Evolutionary conservation across 1,284 basidiomycete species (phyloP), one percentile per base, ranked within the genome.

Genomic region (Cryptococcus sp.): DNA sequence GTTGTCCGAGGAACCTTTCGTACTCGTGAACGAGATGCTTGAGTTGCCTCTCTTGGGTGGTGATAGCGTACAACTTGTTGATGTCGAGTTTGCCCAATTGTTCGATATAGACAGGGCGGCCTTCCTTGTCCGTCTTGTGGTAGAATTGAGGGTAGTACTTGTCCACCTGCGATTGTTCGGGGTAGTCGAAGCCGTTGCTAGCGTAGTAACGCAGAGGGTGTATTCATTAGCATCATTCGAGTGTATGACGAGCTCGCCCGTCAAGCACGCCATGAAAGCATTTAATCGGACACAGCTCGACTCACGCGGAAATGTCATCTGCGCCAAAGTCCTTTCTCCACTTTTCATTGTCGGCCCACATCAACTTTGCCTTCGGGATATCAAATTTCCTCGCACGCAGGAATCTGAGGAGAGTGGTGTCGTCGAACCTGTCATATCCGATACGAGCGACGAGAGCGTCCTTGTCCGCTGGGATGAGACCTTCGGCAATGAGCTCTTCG

Each of bases 131-230:
- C 65, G 83, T 89, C 82, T 94, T 95, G 82, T 97, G 95, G 78
- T 98, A 94, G 80, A 86, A 98, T 74, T 96, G 91, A 1, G 95
- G 94, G 76, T 97, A 98, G 73, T 90, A 91, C 79, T 93, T 88
- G 82, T 93, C 86, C 15, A 98, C 93, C 67, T 86, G 82, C 46
- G 79, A 80, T 74, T 88, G 88, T 79, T 98, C 95, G 61, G 84
- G 85, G 78, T 94, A 98, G 63, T 90, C 85, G 77, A 97, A 98
- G 71, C 75, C 75, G 69, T 86, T 87, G 66, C 90, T 93, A 65
- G 3, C 40, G 54, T n/a, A 49, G 40, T 39, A 45, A 47, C 48
- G 10, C 20, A 38, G 48, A 26, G 26, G 46, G n/a, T 5, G 49
- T 38, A 11, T 44, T 41, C 48, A 41, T 46, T 19, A 51, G n/a